Evolutionary conservation across 2,329 filamentous ascomycete species (phyloP).

Genomic region (Epichloe uncinata): DNA sequence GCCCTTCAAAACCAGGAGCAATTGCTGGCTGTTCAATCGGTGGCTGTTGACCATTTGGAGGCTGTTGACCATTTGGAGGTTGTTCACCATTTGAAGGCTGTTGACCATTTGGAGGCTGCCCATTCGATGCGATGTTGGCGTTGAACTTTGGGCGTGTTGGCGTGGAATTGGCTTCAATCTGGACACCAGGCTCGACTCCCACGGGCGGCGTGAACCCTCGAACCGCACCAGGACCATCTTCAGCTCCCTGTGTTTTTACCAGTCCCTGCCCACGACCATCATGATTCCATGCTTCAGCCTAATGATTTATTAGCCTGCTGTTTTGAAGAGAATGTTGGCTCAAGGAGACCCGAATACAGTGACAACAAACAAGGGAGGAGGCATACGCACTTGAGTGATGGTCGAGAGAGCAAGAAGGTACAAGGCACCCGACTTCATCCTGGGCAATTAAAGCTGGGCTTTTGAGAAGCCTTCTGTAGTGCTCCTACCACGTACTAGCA

Average conservation of each 20-base stretch:
- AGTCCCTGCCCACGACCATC: not conserved
- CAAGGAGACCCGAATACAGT: not conserved
- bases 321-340: not conserved
- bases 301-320: not conserved
- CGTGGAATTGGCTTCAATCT: not conserved
- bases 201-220: not conserved
- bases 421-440: constrained; percentile 10
- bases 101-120: not conserved
- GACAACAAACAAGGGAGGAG: not conserved
- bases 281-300: not conserved
- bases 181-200: not conserved
- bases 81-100: not conserved
- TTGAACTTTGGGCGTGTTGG: not conserved
- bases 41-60: too few relatives aligned
- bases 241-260: not conserved
- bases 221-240: not conserved
- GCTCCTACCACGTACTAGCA: not conserved
- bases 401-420: constrained; percentile 9
- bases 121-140: not conserved
- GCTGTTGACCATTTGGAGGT: not conserved
- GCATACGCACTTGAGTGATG: constrained; percentile 9
- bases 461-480: not conserved
- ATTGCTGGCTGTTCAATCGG: not conserved
- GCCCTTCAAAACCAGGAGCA: not conserved
- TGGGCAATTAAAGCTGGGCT: not conserved